These are phyloP conservation scores for Skeletonema tropicum DNA, from an alignment of 108 stramenopile species.

Conservation along the genomic window DNA sequence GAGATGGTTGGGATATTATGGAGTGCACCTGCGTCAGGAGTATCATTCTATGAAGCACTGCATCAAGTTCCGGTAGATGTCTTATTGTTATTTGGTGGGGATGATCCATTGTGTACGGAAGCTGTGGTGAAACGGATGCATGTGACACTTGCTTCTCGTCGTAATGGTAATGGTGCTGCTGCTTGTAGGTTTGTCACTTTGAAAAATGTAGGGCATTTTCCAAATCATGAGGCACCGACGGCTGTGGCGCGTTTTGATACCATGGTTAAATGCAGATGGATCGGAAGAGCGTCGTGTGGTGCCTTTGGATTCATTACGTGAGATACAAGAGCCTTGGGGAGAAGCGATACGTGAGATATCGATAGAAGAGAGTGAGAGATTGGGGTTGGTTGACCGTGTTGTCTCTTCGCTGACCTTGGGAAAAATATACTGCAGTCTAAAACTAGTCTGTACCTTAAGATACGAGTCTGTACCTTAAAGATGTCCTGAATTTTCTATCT, in stretches of 20 bases:
- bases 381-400: conserved; percentile 54
- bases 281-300: conserved; percentile 25
- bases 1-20: no score
- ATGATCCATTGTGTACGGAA: conserved; percentile 80
- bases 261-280: conserved; percentile 44
- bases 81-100: conserved; percentile 67
- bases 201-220: conserved; percentile 83
- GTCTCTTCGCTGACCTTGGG: no score
- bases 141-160: conserved; percentile 40
- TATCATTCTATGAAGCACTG: conserved; percentile 57
- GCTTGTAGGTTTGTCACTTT: conserved; percentile 68
- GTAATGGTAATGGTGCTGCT: neutral
- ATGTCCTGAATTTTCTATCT: no score
- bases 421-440: no score
- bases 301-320: conserved; percentile 24
- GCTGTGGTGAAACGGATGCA: conserved; percentile 55
- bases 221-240: conserved; percentile 81
- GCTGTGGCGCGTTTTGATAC: conserved; percentile 60
- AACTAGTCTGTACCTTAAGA: no score
- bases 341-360: conserved; percentile 47
- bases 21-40: conserved; percentile 61
- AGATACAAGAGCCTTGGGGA: conserved; percentile 65
- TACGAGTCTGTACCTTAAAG: no score
- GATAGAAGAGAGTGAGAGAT: conserved; percentile 46
- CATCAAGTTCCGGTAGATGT: conserved; percentile 61